A percentile compares a stretch with the other conserved stretches of the same genome.
phyloP scores from a whole-genome alignment of 169 alveolate species.

The Cryptosporidium muris region DNA sequence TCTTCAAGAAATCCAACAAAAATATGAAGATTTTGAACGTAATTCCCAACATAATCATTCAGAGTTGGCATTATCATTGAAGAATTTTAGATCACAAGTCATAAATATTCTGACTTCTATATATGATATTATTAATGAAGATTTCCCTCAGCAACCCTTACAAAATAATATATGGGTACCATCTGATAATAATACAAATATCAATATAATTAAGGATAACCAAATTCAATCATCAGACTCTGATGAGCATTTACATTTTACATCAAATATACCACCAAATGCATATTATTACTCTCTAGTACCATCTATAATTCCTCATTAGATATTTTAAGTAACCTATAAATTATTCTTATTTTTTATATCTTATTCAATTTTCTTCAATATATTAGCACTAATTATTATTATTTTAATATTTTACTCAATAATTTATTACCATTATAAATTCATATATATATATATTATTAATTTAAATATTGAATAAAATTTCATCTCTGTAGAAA shows the following conservation, averaged over 20 bases:
- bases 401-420: neutral
- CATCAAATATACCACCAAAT: conserved; percentile 51
- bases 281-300: conserved; percentile 7
- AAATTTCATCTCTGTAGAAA: neutral
- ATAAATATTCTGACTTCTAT: conserved; percentile 20
- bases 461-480: neutral
- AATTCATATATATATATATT: too few species aligned
- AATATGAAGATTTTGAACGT: conserved; percentile 45
- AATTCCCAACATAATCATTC: conserved; percentile 39
- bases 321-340: neutral
- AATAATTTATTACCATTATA: neutral
- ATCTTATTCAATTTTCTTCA: neutral
- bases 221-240: neutral
- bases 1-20: conserved; percentile 17
- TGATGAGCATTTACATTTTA: neutral
- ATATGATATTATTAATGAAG: conserved; percentile 24
- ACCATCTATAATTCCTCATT: neutral
- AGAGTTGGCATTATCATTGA: conserved; percentile 35
- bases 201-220: neutral
- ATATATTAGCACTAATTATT: neutral
- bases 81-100: conserved; percentile 43
- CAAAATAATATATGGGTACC: neutral
- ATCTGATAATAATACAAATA: neutral
- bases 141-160: neutral
- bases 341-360: neutral